A percentile compares a stretch with the other conserved stretches of the same genome.
These are phyloP conservation scores for Fusarium equiseti DNA, from an alignment of 2,329 filamentous ascomycete genomes.

Conservation along the genomic window DNA sequence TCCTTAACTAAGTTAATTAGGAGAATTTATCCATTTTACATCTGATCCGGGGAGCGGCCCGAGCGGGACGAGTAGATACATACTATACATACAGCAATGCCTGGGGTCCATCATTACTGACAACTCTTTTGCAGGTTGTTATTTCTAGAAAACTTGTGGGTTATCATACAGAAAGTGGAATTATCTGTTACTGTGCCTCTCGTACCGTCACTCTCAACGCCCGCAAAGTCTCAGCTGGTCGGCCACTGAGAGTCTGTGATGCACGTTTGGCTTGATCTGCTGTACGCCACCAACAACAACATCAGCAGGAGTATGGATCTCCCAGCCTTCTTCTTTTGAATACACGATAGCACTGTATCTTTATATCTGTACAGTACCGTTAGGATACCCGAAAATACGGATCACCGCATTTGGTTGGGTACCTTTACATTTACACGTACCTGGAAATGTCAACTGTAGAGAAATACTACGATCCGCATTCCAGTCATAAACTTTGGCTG, in stretches of 20 bases:
- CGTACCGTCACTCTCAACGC: not conserved
- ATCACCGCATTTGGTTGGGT: constrained; percentile 1
- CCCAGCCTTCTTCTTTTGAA: not conserved
- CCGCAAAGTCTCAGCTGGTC: constrained; percentile 19
- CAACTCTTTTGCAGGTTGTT: not conserved
- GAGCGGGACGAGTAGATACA: constrained; percentile 23
- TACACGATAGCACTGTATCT: not conserved
- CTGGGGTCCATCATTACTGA: not conserved
- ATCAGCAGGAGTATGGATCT: not conserved
- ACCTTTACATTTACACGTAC: not conserved
- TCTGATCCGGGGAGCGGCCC: constrained; percentile 39
- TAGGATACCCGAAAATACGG: not conserved
- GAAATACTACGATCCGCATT: constrained; percentile 16
- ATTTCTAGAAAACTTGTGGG: not conserved
- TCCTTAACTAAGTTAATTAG: not conserved
- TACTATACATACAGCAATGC: not conserved
- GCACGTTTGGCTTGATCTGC: constrained; percentile 27
- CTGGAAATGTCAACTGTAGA: constrained; percentile 1
- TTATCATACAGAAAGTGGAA: not conserved
- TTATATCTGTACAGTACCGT: not conserved
- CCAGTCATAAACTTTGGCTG: constrained; percentile 17
- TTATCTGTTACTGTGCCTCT: not conserved
- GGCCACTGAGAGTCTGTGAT: not conserved
- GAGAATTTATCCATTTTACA: not conserved
- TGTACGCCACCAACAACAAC: constrained; percentile 34